Conservation (phyloP, 306 rosid species). For the Pterocarpus santalinus region DNA sequence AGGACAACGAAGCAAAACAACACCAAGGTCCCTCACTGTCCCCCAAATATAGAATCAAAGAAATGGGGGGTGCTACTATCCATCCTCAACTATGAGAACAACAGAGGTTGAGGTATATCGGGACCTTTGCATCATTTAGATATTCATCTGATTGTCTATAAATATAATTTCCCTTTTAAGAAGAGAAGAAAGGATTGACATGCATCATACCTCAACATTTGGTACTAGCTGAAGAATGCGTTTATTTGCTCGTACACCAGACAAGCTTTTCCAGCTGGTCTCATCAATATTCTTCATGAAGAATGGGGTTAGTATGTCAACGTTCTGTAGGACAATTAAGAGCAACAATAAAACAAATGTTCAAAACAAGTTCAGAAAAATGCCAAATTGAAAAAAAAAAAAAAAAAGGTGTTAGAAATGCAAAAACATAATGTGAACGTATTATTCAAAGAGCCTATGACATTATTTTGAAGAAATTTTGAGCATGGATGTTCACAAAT, state of each 20-base stretch:
- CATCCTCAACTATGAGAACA: neutral
- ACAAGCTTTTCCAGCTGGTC: slow-evolving; percentile 66
- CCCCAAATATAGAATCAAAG: slow-evolving; percentile 11
- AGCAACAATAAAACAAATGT: slow-evolving; percentile 15
- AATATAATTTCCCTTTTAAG: slow-evolving; percentile 9
- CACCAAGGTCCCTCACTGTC: slow-evolving; percentile 1
- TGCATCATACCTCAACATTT: slow-evolving; percentile 54
- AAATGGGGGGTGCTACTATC: neutral
- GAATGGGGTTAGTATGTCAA: slow-evolving; percentile 58
- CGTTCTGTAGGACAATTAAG: slow-evolving; percentile 45
- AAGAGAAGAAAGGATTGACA: neutral
- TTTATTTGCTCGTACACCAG: slow-evolving; percentile 62
- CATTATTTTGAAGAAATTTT: slow-evolving; percentile 25
- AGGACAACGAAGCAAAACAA: slow-evolving; percentile 31
- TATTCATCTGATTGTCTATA: neutral
- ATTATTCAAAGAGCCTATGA: slow-evolving; percentile 11
- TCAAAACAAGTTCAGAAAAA: slow-evolving; percentile 18
- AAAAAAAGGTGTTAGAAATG: neutral
- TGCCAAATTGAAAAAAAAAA: neutral
- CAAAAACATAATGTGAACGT: slow-evolving; percentile 8
- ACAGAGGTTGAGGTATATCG: neutral
- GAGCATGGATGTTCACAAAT: slow-evolving; percentile 26
- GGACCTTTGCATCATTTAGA: slow-evolving; percentile 8
- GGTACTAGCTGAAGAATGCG: slow-evolving; percentile 59
- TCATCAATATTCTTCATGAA: slow-evolving; percentile 54